Evolutionary conservation across 1,139 yeast species (phyloP), one percentile per base, ranked within the genome.

Genomic region (Candida neerlandica): DNA sequence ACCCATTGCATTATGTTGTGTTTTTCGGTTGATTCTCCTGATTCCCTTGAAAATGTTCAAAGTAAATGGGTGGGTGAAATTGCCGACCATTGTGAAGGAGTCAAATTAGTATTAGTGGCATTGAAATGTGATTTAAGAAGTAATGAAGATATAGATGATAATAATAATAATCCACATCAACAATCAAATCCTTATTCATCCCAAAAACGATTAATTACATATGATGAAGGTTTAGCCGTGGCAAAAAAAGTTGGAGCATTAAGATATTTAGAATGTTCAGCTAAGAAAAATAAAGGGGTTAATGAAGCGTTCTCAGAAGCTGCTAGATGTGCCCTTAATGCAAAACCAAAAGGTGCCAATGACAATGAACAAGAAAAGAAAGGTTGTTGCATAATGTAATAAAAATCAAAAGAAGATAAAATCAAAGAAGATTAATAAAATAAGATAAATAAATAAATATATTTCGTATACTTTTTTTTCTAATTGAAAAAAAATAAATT

Each of bases 1-100:
- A 94, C 99, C 5, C 97, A 94, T 69, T 90, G 97, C 60, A 92
- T 94, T 60, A 92, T 94, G 95, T 80, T 94, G 52, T 94, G 99
- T 73, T 94, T 94, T 66, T 85, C 96, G 34, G 92, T 94, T 53
- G 99, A 94, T 67, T 90, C 97, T 2, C 84, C 88, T 23, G 99
- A 94, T 67, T 92, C 98, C 32, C 76, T 94, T 53, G 97, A 91
- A 66, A 94, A 94, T 70, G 98, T 95, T 41, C 92, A 91, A 67
- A 87, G 64, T 29, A 90, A 90, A 68, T 94, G 99, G 99, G 96
- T 91, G 23, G 95, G 96, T 2, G 99, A 94, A 66, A 91, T 94
- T 55, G 86, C 96, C 39, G 98, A 92, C 65, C 96, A 94, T 66
- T 94, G 99, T 70, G 97, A 90, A 61, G 97, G 97, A 41, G 98